Percentiles rank a stretch among this genome's conserved stretches.
Conservation (phyloP, 495 filamentous ascomycete species). For the Cercophora newfieldiana region DNA sequence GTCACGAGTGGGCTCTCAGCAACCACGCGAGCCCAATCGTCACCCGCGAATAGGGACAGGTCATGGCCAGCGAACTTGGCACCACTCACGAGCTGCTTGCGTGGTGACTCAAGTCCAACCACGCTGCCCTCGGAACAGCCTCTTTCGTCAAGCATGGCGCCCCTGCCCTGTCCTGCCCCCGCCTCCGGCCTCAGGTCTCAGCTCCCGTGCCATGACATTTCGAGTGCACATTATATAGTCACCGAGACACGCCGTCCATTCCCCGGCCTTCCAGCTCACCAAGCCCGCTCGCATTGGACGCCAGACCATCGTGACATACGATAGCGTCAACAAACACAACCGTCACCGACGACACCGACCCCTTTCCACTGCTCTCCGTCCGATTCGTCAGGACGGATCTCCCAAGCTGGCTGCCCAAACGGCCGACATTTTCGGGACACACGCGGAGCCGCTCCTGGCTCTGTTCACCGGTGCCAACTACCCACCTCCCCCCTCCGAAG, state of each 20-base stretch:
- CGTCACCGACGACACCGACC: background rate
- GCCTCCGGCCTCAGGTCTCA: conserved; percentile 5
- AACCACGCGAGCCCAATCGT: conserved; percentile 28
- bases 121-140: conserved; percentile 7
- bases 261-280: conserved; percentile 10
- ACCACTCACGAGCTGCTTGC: conserved; percentile 16
- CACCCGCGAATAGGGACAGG: conserved; percentile 22
- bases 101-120: conserved; percentile 26
- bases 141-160: background rate
- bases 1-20: conserved; percentile 18
- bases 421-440: conserved; percentile 14
- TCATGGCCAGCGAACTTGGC: conserved; percentile 20
- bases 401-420: conserved; percentile 29
- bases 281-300: conserved; percentile 22
- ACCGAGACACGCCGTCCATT: conserved; percentile 17
- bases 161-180: background rate
- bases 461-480: conserved; percentile 11
- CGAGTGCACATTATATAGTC: conserved; percentile 17
- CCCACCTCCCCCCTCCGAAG: background rate
- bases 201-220: background rate
- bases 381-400: background rate
- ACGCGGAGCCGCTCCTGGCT: conserved; percentile 13
- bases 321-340: conserved; percentile 15
- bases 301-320: conserved; percentile 19
- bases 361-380: background rate